Evolutionary conservation across 257 asterid species (phyloP), one percentile per base, ranked within the genome.

Genomic region (Nicotiana tomentosiformis): DNA sequence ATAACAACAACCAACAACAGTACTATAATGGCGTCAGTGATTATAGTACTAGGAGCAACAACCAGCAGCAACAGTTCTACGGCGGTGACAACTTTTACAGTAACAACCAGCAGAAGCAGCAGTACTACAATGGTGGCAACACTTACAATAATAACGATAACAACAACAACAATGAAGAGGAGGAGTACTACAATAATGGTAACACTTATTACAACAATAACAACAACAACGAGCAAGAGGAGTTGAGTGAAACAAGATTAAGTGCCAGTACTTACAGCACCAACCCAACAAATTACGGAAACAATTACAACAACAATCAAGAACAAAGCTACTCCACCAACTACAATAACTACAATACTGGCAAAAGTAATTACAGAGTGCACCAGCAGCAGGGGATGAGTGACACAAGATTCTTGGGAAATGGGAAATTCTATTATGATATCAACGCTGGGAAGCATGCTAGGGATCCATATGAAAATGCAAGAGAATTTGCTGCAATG

Each of bases 371-470:
- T 4, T 84, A 86, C 88, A 84, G 84, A 2, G 82, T 83, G 68
- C 80, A 74, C 43, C 89, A 86, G 84, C 90, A 90, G 20, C 93
- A 91, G 33, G 99, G 99, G 37, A 89, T 95, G 98, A 95, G 99
- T 58, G 99, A 95, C 51, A 95, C 99, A 1, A 91, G 99, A 32
- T 76, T 78, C 26, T 7, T 93, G 86, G 97, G 90, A 9, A 87
- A 90, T 16, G 99, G 99, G 10, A 93, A 87, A 83, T 95, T 89
- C 43, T 90, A 37, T 29, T 89, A 90, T 60, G 89, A 95, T 17
- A 10, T 91, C 0, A 86, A 78, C 30, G 49, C 85, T 5, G 97
- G 84, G 26, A 92, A 62, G 26, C 89, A 82, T 79, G 90, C 84
- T 88, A 83, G 55, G 35, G 84, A 87, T 46, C 95, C 93, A 0